Conservation (phyloP, 108 stramenopile genomes). For the Pseudonitzschia multistriata region DNA sequence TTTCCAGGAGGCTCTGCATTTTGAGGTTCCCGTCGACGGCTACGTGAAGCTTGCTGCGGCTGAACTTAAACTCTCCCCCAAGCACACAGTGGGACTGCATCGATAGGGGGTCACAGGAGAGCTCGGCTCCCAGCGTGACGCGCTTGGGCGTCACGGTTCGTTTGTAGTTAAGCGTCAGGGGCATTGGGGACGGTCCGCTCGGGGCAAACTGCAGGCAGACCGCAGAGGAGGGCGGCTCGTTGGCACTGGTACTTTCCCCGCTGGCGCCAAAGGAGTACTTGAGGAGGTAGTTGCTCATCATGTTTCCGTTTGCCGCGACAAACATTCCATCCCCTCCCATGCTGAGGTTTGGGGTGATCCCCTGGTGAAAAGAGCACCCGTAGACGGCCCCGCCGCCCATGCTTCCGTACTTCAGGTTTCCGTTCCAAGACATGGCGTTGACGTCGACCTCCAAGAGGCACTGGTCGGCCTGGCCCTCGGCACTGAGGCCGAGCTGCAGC, state of each 20-base stretch:
- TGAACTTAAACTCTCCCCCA: slow-evolving; percentile 84
- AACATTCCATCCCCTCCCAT: slow-evolving; percentile 88
- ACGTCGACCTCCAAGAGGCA: slow-evolving; percentile 73
- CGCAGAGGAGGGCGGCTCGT: slow-evolving; percentile 36
- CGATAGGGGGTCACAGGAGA: slow-evolving; percentile 58
- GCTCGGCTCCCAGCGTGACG: slow-evolving; percentile 71
- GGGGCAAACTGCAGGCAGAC: slow-evolving; percentile 70
- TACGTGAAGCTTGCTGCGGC: slow-evolving; percentile 61
- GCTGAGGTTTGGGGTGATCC: slow-evolving; percentile 54
- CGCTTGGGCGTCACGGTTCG: slow-evolving; percentile 72
- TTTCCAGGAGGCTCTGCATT: slow-evolving; percentile 69
- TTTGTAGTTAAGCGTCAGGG: slow-evolving; percentile 66
- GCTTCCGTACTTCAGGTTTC: slow-evolving; percentile 83
- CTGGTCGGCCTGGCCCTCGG: slow-evolving; percentile 67
- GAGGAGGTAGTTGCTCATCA: slow-evolving; percentile 66
- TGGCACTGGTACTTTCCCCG: slow-evolving; percentile 9
- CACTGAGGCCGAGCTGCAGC: slow-evolving; percentile 54
- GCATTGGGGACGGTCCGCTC: slow-evolving; percentile 37
- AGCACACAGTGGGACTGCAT: slow-evolving; percentile 66
- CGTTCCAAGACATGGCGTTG: slow-evolving; percentile 76
- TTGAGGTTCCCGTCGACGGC: slow-evolving; percentile 69
- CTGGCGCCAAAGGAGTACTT: slow-evolving; percentile 48
- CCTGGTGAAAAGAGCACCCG: slow-evolving; percentile 78
- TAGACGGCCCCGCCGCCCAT: slow-evolving; percentile 80
- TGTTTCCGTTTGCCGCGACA: slow-evolving; percentile 66